Percentiles rank a stretch among this genome's conserved stretches.
Evolutionary conservation across 305 asterid genomes (phyloP).

Genomic region (Plantago coronopus): DNA sequence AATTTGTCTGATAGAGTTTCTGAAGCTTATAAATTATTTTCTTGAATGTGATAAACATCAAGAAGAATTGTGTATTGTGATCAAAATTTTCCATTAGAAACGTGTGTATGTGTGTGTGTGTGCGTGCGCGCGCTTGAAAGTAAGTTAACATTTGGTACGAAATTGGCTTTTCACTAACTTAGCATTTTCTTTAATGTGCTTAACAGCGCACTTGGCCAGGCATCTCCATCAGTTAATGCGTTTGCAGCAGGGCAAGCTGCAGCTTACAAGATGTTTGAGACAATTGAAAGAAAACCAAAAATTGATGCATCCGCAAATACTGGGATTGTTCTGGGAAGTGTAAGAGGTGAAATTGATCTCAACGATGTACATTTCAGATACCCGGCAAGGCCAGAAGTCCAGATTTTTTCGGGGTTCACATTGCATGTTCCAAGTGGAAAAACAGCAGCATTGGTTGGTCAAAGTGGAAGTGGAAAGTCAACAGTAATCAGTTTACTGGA

Average conservation of each 20-base stretch:
- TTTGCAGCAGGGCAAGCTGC: conserved; percentile 59
- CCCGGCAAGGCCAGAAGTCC: conserved; percentile 63
- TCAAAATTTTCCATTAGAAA: no score
- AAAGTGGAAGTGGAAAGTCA: conserved; percentile 73
- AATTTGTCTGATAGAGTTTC: no score
- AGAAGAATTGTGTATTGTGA: neutral
- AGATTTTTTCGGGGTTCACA: conserved; percentile 50
- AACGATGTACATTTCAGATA: conserved; percentile 51
- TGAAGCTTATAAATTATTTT: neutral
- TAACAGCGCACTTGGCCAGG: conserved; percentile 59
- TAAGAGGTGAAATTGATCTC: conserved; percentile 58
- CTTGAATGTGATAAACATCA: neutral
- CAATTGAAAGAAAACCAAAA: conserved; percentile 44
- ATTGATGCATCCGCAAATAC: conserved; percentile 34
- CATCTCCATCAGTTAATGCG: conserved; percentile 48
- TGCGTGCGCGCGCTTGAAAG: no score
- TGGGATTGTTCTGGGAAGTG: conserved; percentile 37
- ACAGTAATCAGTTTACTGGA: conserved; percentile 61
- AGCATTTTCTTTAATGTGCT: neutral
- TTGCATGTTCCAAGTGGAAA: conserved; percentile 43
- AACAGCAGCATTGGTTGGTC: conserved; percentile 64
- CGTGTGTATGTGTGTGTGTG: no score
- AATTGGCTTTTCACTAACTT: neutral
- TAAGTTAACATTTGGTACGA: neutral
- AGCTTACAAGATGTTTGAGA: conserved; percentile 58